Percentiles rank a stretch among this genome's conserved stretches.
Evolutionary conservation across 371 early-diverging fungal genomes (phyloP).

Genomic region (Apophysomyces variabilis): DNA sequence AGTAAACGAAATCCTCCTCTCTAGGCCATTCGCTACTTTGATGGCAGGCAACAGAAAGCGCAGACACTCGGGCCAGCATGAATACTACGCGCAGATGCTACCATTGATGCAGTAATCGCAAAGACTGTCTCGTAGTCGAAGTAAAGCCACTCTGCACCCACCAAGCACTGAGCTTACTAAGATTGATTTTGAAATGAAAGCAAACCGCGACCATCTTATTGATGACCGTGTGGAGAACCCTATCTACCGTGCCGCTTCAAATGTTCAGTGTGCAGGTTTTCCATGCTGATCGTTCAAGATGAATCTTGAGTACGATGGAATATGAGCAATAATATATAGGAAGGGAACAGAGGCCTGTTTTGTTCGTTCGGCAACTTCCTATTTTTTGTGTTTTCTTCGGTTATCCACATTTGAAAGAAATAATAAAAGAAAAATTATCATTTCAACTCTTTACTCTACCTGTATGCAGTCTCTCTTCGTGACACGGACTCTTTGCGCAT

Average conservation of each 20-base stretch:
- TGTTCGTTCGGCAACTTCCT: too few species aligned
- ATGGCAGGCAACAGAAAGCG: neutral
- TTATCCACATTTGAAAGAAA: too few species aligned
- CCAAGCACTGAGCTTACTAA: constrained; percentile 2
- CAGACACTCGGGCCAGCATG: neutral
- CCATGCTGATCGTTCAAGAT: neutral
- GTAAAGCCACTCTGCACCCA: neutral
- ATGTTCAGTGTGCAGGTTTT: constrained; percentile 3
- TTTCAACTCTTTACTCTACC: too few species aligned
- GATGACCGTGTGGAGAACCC: neutral
- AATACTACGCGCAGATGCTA: neutral
- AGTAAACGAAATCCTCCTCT: neutral
- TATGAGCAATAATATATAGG: neutral
- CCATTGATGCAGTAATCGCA: constrained; percentile 1
- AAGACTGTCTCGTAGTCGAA: constrained; percentile 5
- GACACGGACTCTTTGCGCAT: too few species aligned
- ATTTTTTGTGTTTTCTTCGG: too few species aligned
- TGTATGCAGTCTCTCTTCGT: too few species aligned
- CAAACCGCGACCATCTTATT: neutral
- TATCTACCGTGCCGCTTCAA: neutral
- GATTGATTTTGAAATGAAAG: neutral
- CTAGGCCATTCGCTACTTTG: constrained; percentile 1
- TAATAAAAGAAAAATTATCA: too few species aligned
- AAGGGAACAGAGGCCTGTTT: too few species aligned
- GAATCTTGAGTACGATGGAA: neutral